A percentile compares a stretch with the other conserved stretches of the same genome.
These are phyloP conservation scores for Pseudogymnoascus sp. DNA, from an alignment of 2,329 filamentous ascomycete species.

Conservation along the genomic window DNA sequence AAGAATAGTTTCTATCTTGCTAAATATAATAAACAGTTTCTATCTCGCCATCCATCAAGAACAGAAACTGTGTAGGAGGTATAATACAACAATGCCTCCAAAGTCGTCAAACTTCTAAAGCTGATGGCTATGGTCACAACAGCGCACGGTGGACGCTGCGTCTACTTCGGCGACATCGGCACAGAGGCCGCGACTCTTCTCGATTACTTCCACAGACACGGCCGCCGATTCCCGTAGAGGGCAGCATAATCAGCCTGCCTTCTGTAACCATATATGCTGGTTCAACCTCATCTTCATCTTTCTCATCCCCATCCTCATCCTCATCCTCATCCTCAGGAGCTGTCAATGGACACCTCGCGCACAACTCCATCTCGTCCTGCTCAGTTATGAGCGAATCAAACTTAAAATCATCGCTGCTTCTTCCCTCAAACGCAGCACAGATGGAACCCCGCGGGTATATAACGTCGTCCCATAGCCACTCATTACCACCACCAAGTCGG, in stretches of 20 bases:
- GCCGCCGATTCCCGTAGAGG: conserved; percentile 14
- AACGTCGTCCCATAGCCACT: not conserved
- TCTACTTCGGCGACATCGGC: conserved; percentile 62
- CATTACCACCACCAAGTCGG: not conserved
- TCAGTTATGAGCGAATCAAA: conserved; percentile 13
- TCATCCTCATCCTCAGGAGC: too few species aligned
- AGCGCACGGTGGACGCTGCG: conserved; percentile 53
- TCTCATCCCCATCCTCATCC: too few species aligned
- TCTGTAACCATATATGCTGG: too few species aligned
- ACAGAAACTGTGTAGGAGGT: not conserved
- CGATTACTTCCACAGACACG: conserved; percentile 54
- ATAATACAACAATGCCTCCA: not conserved
- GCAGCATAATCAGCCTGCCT: too few species aligned
- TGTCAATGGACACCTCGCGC: not conserved
- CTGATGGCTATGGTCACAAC: not conserved
- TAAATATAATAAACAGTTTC: too few species aligned
- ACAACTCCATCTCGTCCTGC: conserved; percentile 12
- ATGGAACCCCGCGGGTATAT: conserved; percentile 11
- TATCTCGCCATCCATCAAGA: too few species aligned
- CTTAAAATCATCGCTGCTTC: conserved; percentile 1
- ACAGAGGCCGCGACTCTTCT: conserved; percentile 47
- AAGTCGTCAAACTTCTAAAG: too few species aligned
- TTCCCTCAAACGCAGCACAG: conserved; percentile 14
- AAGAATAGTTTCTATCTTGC: not conserved
- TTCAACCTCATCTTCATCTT: too few species aligned